Evolutionary conservation across 1,139 yeast species (phyloP), one percentile per base, ranked within the genome.

Genomic region (Geotrichum carabidarum): DNA sequence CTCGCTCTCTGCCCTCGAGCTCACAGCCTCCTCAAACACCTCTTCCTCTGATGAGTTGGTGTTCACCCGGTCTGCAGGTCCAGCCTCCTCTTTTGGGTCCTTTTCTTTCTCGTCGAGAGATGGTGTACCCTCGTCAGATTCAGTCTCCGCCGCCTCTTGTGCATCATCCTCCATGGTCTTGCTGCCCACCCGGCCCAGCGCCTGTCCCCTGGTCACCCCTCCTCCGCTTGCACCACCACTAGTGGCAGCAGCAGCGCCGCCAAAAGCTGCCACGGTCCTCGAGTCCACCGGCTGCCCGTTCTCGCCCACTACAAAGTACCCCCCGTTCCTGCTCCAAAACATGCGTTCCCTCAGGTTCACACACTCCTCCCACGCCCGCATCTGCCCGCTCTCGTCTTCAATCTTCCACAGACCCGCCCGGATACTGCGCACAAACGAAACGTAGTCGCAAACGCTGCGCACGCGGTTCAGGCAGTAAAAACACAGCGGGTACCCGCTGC

Each of bases 311-410:
- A 53, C 8, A 38, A 30, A 53, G 27, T 40, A 34, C 5, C 47
- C 74, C 1, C 98, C 98, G 34, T 84, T 70, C 60, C 89, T 82
- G n/a, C 94, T 78, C 93, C 95, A 91, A 70, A 86, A 88, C 62
- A 90, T 76, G 59, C 81, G 79, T 34, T 79, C 78, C 56, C 86
- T 75, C 27, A 83, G 68, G 60, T 80, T 74, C 40, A 79, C 73
- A 47, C 82, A 68, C 62, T 82, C 86, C 27, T 77, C 72, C 86
- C 87, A 83, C 2, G 81, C 79, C 58, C 77, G 72, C 56, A 69
- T 74, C 36, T 62, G 62, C 17, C 63, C 63, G 44, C 62, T 64
- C 31, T 62, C 76, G 45, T 71, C 73, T 53, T 77, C 79, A 35
- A 77, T 63, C 59, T 76, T 74, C 79, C 82, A 80, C 8, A 78